phyloP scores from a whole-genome alignment of 2,329 filamentous ascomycete species.

The Nemania serpens region DNA sequence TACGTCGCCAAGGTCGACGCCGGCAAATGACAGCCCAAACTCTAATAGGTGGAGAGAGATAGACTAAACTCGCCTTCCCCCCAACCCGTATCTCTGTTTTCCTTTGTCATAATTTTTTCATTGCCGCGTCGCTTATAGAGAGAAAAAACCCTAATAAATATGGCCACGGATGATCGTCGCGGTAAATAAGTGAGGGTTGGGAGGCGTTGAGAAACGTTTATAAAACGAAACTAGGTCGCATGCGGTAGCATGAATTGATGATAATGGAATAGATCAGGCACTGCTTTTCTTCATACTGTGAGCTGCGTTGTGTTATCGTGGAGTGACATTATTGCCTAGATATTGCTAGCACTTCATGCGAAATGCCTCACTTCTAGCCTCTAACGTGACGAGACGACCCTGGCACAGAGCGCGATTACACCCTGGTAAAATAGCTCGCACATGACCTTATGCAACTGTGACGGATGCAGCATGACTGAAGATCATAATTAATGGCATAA shows the following conservation, averaged over 20 bases:
- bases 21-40: conserved; percentile 49
- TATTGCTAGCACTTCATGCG: background rate
- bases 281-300: background rate
- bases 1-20: conserved; percentile 80
- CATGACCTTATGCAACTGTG: background rate
- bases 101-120: background rate
- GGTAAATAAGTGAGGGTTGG: conserved; percentile 6
- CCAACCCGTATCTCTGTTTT: too few species aligned
- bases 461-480: background rate
- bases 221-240: conserved; percentile 13
- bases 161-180: conserved; percentile 4
- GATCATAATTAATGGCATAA: conserved; percentile 26
- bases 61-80: too few species aligned
- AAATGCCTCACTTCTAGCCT: background rate
- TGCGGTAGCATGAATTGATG: conserved; percentile 25
- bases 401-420: background rate
- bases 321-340: background rate
- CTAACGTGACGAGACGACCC: background rate
- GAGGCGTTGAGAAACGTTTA: conserved; percentile 17
- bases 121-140: conserved; percentile 11
- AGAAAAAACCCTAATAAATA: conserved; percentile 12
- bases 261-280: conserved; percentile 25
- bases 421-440: background rate
- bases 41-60: conserved; percentile 32
- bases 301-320: background rate